Conservation (phyloP, 805 yeast species). For the Isabelozyma pseudorhagii region DNA sequence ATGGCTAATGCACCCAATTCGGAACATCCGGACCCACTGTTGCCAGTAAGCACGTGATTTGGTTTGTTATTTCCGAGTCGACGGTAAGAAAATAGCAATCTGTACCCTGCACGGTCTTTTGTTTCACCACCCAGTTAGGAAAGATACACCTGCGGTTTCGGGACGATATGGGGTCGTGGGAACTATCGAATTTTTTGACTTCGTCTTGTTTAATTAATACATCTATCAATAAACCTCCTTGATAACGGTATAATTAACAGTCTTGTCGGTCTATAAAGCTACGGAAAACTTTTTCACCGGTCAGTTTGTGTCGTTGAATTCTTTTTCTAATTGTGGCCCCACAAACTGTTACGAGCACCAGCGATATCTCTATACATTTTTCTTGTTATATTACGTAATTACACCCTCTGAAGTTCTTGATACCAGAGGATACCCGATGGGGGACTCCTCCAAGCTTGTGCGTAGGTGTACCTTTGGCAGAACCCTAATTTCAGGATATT, state of each 20-base stretch:
- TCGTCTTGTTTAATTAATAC: background rate
- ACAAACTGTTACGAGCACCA: background rate
- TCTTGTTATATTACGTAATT: background rate
- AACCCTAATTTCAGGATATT: background rate
- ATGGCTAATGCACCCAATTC: background rate
- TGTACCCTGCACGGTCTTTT: background rate
- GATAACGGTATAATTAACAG: background rate
- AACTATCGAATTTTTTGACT: background rate
- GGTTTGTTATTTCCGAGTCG: background rate
- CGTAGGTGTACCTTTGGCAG: background rate
- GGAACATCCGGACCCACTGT: background rate
- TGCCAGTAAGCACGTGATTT: background rate
- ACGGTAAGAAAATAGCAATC: background rate
- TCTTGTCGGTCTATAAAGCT: background rate
- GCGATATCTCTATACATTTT: background rate
- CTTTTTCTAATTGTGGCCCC: background rate
- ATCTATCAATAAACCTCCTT: background rate
- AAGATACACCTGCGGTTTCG: background rate
- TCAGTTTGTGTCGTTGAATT: background rate
- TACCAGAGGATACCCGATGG: no score
- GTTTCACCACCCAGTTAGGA: background rate
- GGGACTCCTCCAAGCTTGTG: no score
- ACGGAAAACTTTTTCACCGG: background rate
- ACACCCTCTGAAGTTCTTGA: background rate
- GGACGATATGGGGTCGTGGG: background rate